Base-by-base conservation (phyloP, 1,139 yeast species). In the Kurtzmaniella quercitrusa region DNA sequence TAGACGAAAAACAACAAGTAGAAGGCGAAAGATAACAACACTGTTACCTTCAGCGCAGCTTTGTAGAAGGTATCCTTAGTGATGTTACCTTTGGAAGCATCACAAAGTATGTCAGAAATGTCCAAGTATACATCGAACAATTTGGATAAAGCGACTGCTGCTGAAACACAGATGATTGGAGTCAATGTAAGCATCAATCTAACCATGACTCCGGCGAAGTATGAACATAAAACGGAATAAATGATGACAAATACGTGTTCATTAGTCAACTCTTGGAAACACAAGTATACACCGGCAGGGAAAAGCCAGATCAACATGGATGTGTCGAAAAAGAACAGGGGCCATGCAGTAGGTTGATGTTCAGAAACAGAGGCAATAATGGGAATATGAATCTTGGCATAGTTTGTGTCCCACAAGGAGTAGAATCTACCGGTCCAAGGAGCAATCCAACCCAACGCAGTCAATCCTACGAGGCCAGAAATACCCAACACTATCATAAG, bases 291-390 rank as follows among this genome's bases (percentile, higher is more conserved):
- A 52, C 98, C 99, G 2, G 93, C 97, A 42, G 99, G 99, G 88
- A 94, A 93, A 54, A 94, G 75, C 98, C 98, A 94, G 56, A 93
- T 87, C 66, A 94, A 75, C 75, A 93, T 79, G 57, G 83, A 87
- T 42, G 94, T 84, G 64, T 94, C 99, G 63, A 93, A 89, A 77
- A 89, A 93, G 67, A 93, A 94, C 10, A 97, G 82, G 12, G 98
- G 96, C 99, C 99, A 94, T 11, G 98, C 96, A 19, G 98, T 93
- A 47, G 99, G 99, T 73, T 94, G 99, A 73, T 94, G 99, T 70
- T 94, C 99, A 12, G 96, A 88, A 42, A 94, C 99, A 2, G 98
- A 91, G 1, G 98, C 98, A 66, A 94, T 94, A 61, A 94, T 94
- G 43, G 99, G 99, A 57, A 94, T 94, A 63, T 94, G 98, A 53